Percentiles rank a stretch among this genome's conserved stretches.
These are phyloP conservation scores for Posidonia australis DNA, from an alignment of 106 monocot genomes.

Conservation along the genomic window DNA sequence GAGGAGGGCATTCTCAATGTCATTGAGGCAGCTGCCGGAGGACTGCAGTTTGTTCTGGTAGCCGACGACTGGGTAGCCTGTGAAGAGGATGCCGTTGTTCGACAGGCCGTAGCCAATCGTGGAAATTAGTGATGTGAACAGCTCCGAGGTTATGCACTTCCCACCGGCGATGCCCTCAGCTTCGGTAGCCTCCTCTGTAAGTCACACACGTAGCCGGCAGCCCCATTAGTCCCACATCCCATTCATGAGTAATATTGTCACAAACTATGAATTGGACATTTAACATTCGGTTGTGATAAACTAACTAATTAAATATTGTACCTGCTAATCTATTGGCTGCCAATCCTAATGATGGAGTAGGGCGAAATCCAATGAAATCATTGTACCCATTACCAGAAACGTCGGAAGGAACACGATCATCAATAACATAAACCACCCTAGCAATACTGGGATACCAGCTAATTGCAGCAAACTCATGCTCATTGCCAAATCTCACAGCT, in stretches of 20 bases:
- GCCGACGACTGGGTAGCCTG: slow-evolving; percentile 18
- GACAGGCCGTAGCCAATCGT: slow-evolving; percentile 3
- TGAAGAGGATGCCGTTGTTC: slow-evolving; percentile 9
- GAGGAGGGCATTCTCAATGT: neutral
- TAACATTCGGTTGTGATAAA: too few species aligned
- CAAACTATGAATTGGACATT: too few species aligned
- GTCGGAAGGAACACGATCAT: neutral
- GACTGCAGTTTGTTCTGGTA: slow-evolving; percentile 15
- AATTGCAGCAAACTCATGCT: slow-evolving; percentile 5
- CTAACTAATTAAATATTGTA: too few species aligned
- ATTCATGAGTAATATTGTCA: too few species aligned
- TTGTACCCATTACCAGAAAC: neutral
- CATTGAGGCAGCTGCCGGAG: slow-evolving; percentile 14
- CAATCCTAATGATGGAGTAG: neutral
- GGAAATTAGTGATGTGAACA: neutral
- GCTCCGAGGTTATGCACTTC: slow-evolving; percentile 7
- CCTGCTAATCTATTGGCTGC: neutral
- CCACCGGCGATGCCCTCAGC: neutral
- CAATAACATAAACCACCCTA: neutral
- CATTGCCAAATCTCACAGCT: neutral
- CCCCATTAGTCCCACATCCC: too few species aligned
- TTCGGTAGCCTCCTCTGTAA: slow-evolving; percentile 11
- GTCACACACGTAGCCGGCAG: too few species aligned
- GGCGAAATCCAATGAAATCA: slow-evolving; percentile 6
- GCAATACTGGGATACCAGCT: neutral